phyloP scores from a whole-genome alignment of 495 filamentous ascomycete species.

The Neurospora sp. region DNA sequence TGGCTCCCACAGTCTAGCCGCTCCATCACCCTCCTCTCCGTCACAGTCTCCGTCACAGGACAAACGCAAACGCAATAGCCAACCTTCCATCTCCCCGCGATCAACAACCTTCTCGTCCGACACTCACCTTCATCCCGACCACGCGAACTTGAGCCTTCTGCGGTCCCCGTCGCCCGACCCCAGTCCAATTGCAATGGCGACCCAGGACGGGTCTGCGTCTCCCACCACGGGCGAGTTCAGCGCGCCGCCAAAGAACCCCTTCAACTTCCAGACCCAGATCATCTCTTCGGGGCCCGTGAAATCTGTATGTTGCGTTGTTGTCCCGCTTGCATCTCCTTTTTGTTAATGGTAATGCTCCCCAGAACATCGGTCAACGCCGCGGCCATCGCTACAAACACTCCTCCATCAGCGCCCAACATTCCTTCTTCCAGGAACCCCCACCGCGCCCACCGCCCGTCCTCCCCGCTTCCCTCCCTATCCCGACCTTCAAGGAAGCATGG shows the following conservation, averaged over 20 bases:
- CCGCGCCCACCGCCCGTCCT: slow-evolving; percentile 77
- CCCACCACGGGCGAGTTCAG: slow-evolving; percentile 18
- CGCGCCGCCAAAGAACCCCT: slow-evolving; percentile 47
- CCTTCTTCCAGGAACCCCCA: slow-evolving; percentile 93
- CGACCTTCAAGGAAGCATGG: slow-evolving; percentile 77
- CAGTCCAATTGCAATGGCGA: slow-evolving; percentile 22
- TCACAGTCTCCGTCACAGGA: neutral
- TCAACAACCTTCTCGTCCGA: slow-evolving; percentile 5
- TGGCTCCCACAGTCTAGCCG: slow-evolving; percentile 3
- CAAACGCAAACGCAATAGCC: neutral
- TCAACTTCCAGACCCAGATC: slow-evolving; percentile 87
- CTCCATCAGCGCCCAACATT: slow-evolving; percentile 75
- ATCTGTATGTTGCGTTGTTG: slow-evolving; percentile 47
- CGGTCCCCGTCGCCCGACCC: slow-evolving; percentile 15
- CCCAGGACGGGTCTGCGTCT: slow-evolving; percentile 14
- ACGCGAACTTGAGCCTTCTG: slow-evolving; percentile 8
- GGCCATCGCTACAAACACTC: slow-evolving; percentile 98
- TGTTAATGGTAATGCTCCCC: neutral
- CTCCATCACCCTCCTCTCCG: neutral
- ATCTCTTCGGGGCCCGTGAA: slow-evolving; percentile 72
- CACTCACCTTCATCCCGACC: slow-evolving; percentile 10
- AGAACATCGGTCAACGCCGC: slow-evolving; percentile 81
- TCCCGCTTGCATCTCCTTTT: neutral
- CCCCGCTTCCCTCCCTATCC: slow-evolving; percentile 89
- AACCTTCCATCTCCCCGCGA: neutral